These are phyloP conservation scores for Debaryomyces fabryi DNA, from an alignment of 1,139 yeast species.

Conservation along the genomic window DNA sequence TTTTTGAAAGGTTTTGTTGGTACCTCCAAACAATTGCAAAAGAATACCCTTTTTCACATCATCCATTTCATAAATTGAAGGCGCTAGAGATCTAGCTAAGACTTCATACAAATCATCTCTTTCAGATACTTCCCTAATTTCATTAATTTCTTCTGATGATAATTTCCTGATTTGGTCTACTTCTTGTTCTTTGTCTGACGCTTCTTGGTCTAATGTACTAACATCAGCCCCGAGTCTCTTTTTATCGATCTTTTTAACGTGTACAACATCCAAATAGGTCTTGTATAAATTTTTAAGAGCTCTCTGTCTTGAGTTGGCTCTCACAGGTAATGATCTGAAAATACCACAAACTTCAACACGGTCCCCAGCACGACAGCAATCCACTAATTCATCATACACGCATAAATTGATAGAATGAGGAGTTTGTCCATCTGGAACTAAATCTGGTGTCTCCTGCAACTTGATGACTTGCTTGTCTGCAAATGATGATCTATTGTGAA, in stretches of 20 bases:
- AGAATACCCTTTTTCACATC: constrained; percentile 95
- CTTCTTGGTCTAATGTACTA: constrained; percentile 56
- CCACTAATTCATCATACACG: constrained; percentile 95
- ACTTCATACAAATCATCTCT: constrained; percentile 85
- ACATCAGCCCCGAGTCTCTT: constrained; percentile 81
- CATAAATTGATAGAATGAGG: constrained; percentile 95
- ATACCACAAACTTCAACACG: constrained; percentile 94
- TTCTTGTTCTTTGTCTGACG: constrained; percentile 59
- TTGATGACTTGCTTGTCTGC: constrained; percentile 95
- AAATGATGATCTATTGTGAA: constrained; percentile 90
- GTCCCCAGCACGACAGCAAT: constrained; percentile 95
- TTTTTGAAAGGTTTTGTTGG: constrained; percentile 82
- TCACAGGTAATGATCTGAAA: constrained; percentile 88
- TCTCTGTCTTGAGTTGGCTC: constrained; percentile 84
- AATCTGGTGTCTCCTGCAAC: constrained; percentile 95
- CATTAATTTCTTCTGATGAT: constrained; percentile 66
- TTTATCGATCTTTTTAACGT: constrained; percentile 81
- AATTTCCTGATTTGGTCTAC: constrained; percentile 76
- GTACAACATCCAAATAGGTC: constrained; percentile 93
- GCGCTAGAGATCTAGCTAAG: constrained; percentile 91
- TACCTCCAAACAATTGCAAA: constrained; percentile 92
- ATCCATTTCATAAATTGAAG: constrained; percentile 92
- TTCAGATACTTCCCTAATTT: constrained; percentile 60
- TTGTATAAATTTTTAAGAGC: constrained; percentile 83
- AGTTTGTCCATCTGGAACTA: constrained; percentile 98